phyloP scores from a whole-genome alignment of 306 rosid species.

The Sesbania bispinosa region DNA sequence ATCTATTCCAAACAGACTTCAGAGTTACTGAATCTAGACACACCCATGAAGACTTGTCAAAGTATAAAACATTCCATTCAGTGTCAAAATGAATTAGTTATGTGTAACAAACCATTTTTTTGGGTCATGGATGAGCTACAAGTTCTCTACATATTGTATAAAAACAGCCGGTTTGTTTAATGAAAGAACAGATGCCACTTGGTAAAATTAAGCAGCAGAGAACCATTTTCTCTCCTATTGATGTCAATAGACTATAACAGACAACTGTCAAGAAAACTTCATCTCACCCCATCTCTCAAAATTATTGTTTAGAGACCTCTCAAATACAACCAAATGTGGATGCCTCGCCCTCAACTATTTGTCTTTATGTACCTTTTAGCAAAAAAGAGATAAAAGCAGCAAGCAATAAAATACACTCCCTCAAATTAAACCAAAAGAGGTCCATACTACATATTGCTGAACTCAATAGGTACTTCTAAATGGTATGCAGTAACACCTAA shows the following conservation, averaged over 20 bases:
- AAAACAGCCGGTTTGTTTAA: not conserved
- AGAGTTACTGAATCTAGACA: conserved; percentile 4
- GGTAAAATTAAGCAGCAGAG: not conserved
- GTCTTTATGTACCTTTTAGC: not conserved
- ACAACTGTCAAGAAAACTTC: not conserved
- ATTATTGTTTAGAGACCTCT: not conserved
- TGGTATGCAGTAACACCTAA: not conserved
- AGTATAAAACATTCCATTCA: not conserved
- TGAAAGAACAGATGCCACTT: not conserved
- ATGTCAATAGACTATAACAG: not conserved
- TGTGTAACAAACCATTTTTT: not conserved
- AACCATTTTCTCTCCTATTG: not conserved
- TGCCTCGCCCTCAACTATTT: not conserved
- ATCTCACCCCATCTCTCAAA: not conserved
- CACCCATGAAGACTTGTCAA: not conserved
- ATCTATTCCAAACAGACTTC: not conserved
- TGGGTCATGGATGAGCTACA: not conserved
- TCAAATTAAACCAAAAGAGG: not conserved
- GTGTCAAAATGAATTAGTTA: not conserved
- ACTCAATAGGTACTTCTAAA: not conserved
- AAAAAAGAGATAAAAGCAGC: too few relatives aligned
- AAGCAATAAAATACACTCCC: not conserved
- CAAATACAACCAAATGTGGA: not conserved
- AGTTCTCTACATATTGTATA: not conserved
- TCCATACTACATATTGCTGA: not conserved